Evolutionary conservation across 1,139 yeast species (phyloP).

Genomic region (Suhomyces bokatorum): DNA sequence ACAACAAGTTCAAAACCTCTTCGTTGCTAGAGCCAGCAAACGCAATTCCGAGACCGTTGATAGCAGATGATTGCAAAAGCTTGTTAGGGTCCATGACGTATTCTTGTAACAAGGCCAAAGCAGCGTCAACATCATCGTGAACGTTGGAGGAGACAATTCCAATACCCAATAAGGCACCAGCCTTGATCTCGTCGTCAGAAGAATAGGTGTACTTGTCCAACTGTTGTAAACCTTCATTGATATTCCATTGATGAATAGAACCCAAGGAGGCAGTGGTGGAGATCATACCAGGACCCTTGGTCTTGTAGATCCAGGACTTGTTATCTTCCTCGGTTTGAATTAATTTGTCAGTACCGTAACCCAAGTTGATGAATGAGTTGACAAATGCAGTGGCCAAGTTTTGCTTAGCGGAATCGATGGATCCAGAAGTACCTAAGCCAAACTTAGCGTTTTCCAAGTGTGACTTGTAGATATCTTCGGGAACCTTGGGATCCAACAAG

Average conservation of each 20-base stretch:
- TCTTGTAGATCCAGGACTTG: slow-evolving; percentile 84
- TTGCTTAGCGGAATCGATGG: slow-evolving; percentile 93
- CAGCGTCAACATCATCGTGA: slow-evolving; percentile 95
- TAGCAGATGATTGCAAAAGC: slow-evolving; percentile 73
- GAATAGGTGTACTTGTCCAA: slow-evolving; percentile 89
- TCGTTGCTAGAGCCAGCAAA: slow-evolving; percentile 93
- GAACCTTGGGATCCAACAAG: slow-evolving; percentile 84
- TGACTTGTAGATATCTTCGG: slow-evolving; percentile 91
- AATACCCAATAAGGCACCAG: slow-evolving; percentile 95
- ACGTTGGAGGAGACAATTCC: slow-evolving; percentile 95
- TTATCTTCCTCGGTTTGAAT: slow-evolving; percentile 72
- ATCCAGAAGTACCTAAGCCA: slow-evolving; percentile 58
- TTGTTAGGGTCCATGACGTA: slow-evolving; percentile 56
- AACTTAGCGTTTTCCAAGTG: slow-evolving; percentile 74
- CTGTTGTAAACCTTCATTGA: slow-evolving; percentile 83
- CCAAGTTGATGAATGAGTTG: slow-evolving; percentile 86
- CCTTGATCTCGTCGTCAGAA: slow-evolving; percentile 82
- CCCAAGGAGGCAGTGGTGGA: slow-evolving; percentile 94
- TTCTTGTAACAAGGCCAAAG: slow-evolving; percentile 81
- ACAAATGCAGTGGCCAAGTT: slow-evolving; percentile 95
- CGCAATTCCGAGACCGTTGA: slow-evolving; percentile 90
- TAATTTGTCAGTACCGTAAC: slow-evolving; percentile 84
- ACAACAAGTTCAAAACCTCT: slow-evolving; percentile 71
- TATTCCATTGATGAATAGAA: slow-evolving; percentile 88
- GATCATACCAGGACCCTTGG: slow-evolving; percentile 91